A percentile compares a stretch with the other conserved stretches of the same genome.
Conservation (phyloP, 305 asterid genomes). For the Fraxinus xanthoxyloides region DNA sequence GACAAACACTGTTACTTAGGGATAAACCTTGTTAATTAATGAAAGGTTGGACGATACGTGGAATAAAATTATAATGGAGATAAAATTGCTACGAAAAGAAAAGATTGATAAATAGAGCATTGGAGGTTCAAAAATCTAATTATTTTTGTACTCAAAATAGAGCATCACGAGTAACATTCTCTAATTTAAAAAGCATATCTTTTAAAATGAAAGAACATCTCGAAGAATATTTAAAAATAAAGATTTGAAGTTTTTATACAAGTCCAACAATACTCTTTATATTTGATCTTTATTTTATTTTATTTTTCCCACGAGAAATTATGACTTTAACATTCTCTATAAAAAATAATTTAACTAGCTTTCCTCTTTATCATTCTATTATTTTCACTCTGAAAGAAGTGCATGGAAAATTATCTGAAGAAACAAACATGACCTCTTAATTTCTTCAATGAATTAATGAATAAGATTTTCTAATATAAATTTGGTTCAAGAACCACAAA, state of each 20-base stretch:
- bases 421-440: not conserved
- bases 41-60: not conserved
- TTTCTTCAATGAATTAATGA: not conserved
- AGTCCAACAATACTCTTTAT: too few relatives aligned
- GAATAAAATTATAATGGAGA: not conserved
- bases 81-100: not conserved
- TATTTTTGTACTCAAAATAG: too few relatives aligned
- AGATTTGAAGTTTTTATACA: not conserved
- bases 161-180: not conserved
- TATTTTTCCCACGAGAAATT: too few relatives aligned
- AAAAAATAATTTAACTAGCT: too few relatives aligned
- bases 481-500: not conserved
- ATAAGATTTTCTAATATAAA: not conserved
- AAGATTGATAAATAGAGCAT: not conserved
- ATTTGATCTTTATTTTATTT: too few relatives aligned
- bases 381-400: not conserved
- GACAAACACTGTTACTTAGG: too few relatives aligned
- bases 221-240: not conserved
- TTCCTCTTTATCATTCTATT: too few relatives aligned
- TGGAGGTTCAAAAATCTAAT: too few relatives aligned
- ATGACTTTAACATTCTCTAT: too few relatives aligned
- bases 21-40: too few relatives aligned
- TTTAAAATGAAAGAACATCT: not conserved
- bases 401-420: not conserved
- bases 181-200: not conserved